phyloP scores from a whole-genome alignment of 2,329 filamentous ascomycete genomes.

The Phyllosticta paracitricarpa region DNA sequence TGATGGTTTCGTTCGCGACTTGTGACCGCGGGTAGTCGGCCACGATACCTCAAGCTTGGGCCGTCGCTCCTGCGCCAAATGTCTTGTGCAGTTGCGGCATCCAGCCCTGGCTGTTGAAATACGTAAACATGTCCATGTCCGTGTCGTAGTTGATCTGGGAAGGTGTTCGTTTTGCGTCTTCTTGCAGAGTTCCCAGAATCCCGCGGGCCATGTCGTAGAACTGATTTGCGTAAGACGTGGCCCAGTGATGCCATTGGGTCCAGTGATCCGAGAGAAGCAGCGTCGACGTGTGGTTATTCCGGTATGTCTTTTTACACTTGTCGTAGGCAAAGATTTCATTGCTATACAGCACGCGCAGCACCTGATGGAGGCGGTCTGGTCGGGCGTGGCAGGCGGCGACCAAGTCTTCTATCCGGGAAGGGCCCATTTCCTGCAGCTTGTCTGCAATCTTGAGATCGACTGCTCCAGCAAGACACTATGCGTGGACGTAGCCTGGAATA shows the following conservation, averaged over 20 bases:
- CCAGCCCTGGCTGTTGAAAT: conserved; percentile 27
- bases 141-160: conserved; percentile 35
- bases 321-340: conserved; percentile 29
- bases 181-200: conserved; percentile 24
- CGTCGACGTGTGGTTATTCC: conserved; percentile 26
- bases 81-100: conserved; percentile 27
- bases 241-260: conserved; percentile 38
- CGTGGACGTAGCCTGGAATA: conserved; percentile 17
- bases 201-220: conserved; percentile 36
- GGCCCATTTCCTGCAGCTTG: conserved; percentile 15
- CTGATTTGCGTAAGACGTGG: conserved; percentile 33
- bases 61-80: conserved; percentile 28
- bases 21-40: conserved; percentile 39
- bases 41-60: conserved; percentile 31
- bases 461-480: conserved; percentile 23
- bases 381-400: conserved; percentile 13
- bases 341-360: conserved; percentile 24
- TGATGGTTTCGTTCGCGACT: conserved; percentile 21
- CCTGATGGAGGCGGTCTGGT: conserved; percentile 22
- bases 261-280: conserved; percentile 31
- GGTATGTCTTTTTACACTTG: conserved; percentile 17
- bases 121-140: conserved; percentile 31
- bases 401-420: conserved; percentile 15
- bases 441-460: conserved; percentile 25
- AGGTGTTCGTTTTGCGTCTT: conserved; percentile 18